Evolutionary conservation across 2,329 filamentous ascomycete species (phyloP).

Genomic region (Colletotrichum phormii): DNA sequence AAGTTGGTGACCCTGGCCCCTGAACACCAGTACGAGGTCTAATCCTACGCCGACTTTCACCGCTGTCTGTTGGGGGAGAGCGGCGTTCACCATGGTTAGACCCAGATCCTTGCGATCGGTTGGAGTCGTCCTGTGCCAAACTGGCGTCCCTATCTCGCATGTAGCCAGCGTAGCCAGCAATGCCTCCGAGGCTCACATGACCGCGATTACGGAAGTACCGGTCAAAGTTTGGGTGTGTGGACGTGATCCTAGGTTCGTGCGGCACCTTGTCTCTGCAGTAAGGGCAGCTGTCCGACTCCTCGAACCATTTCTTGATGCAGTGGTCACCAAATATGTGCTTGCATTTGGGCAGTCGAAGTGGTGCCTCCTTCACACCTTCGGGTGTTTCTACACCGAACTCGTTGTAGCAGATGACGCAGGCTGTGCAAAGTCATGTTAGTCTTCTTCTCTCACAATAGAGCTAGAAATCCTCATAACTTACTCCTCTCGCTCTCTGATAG

Average conservation of each 20-base stretch:
- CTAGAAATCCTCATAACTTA: slow-evolving; percentile 46
- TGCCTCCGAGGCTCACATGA: not conserved
- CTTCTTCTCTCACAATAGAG: not conserved
- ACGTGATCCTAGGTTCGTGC: slow-evolving; percentile 51
- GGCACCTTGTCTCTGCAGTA: slow-evolving; percentile 73
- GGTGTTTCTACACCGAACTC: slow-evolving; percentile 68
- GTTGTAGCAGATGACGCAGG: slow-evolving; percentile 74
- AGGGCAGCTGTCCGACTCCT: slow-evolving; percentile 71
- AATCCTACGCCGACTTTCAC: slow-evolving; percentile 30
- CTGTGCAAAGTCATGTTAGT: slow-evolving; percentile 52
- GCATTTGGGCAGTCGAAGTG: slow-evolving; percentile 70
- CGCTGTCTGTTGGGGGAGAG: slow-evolving; percentile 31
- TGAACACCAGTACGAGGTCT: slow-evolving; percentile 29
- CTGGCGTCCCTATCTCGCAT: slow-evolving; percentile 20
- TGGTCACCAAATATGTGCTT: slow-evolving; percentile 73
- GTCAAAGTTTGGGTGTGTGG: slow-evolving; percentile 3
- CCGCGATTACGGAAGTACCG: not conserved
- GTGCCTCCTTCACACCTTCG: slow-evolving; percentile 67
- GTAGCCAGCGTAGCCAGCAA: not conserved
- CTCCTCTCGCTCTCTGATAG: slow-evolving; percentile 60
- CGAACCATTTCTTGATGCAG: slow-evolving; percentile 75
- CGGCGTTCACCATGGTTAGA: slow-evolving; percentile 26
- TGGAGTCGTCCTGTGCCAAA: slow-evolving; percentile 7
- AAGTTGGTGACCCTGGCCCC: slow-evolving; percentile 30
- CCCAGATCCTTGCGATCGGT: not conserved